Evolutionary conservation across 352 stramenopile genomes (phyloP).

Genomic region (Proteromonas lacertae): DNA sequence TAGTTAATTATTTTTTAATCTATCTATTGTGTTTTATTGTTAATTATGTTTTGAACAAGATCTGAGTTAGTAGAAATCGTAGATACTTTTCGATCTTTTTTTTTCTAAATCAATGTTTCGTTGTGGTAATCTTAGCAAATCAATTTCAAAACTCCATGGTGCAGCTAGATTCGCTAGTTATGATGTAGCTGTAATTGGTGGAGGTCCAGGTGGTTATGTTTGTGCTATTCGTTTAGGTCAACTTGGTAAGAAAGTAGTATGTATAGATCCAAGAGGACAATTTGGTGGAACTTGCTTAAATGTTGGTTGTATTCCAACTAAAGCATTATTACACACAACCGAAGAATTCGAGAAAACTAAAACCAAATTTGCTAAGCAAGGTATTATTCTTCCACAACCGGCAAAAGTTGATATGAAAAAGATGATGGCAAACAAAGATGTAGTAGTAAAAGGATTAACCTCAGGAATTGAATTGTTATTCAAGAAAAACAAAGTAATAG

Average conservation of each 20-base stretch:
- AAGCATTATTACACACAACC: slow-evolving; percentile 20
- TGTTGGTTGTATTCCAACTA: slow-evolving; percentile 33
- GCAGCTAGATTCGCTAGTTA: too few relatives aligned
- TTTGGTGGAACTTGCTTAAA: slow-evolving; percentile 32
- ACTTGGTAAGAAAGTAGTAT: slow-evolving; percentile 68
- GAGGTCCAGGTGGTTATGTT: slow-evolving; percentile 86
- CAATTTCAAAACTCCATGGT: too few relatives aligned
- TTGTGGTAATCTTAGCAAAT: too few relatives aligned
- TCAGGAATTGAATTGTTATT: slow-evolving; percentile 83
- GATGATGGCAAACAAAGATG: slow-evolving; percentile 79
- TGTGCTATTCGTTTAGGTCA: slow-evolving; percentile 89
- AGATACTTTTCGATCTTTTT: too few relatives aligned
- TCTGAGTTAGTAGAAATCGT: too few relatives aligned
- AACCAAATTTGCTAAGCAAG: too few relatives aligned
- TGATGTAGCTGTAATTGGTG: slow-evolving; percentile 49
- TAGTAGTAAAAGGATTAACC: slow-evolving; percentile 65
- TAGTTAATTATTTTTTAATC: too few relatives aligned
- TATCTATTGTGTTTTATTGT: too few relatives aligned
- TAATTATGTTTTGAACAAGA: too few relatives aligned
- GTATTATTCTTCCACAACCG: neutral
- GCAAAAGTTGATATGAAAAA: slow-evolving; percentile 49
- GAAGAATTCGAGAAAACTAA: neutral
- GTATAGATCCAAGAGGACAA: neutral
- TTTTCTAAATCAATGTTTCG: too few relatives aligned
- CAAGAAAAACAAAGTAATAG: slow-evolving; percentile 75